Evolutionary conservation across 1,284 basidiomycete genomes (phyloP).

Genomic region (Exsudoporus floridanus): DNA sequence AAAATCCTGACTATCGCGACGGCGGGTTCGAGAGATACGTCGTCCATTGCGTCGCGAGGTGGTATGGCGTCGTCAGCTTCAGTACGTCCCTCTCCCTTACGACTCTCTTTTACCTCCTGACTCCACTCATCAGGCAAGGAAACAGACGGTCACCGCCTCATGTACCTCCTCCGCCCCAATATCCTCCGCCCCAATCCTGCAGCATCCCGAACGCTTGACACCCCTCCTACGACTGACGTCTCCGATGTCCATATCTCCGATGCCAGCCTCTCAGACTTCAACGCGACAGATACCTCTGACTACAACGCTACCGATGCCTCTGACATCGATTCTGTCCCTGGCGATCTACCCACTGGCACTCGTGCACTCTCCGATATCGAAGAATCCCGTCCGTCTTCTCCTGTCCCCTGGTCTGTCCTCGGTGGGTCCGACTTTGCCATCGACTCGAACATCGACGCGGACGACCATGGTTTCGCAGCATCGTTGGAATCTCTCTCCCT

Average conservation of each 20-base stretch:
- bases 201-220: constrained; percentile 44
- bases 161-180: constrained; percentile 76
- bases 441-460: constrained; percentile 13
- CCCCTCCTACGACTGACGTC: constrained; percentile 69
- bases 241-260: constrained; percentile 45
- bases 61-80: constrained; percentile 75
- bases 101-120: background rate
- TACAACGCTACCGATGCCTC: constrained; percentile 12
- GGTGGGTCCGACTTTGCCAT: constrained; percentile 12
- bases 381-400: constrained; percentile 28
- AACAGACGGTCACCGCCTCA: constrained; percentile 57
- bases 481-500: constrained; percentile 36
- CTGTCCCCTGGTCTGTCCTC: constrained; percentile 23
- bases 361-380: constrained; percentile 31
- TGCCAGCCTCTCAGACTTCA: constrained; percentile 21
- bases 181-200: constrained; percentile 54
- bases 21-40: constrained; percentile 75
- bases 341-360: background rate
- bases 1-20: constrained; percentile 33
- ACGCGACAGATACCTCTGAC: constrained; percentile 19
- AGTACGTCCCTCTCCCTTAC: constrained; percentile 53
- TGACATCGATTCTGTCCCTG: constrained; percentile 22
- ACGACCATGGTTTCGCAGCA: constrained; percentile 31
- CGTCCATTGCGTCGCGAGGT: constrained; percentile 77
- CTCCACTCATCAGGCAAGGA: constrained; percentile 59